Percentiles rank a stretch among this genome's conserved stretches.
phyloP scores from a whole-genome alignment of 805 yeast genomes.

The Wickerhamiella vanderwaltii region DNA sequence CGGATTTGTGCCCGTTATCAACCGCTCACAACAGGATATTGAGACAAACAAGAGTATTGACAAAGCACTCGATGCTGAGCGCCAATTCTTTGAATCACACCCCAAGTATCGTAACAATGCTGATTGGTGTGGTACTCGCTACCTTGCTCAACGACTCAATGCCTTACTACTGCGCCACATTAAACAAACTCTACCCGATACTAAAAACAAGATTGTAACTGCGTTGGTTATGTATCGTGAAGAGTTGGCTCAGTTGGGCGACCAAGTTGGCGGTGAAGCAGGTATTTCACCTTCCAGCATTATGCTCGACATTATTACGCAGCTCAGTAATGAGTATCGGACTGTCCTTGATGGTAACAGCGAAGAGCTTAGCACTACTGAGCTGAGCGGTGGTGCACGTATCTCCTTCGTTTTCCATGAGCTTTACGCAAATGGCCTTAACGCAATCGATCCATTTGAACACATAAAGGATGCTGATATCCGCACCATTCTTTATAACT shows the following conservation, averaged over 20 bases:
- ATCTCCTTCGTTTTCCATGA: constrained; percentile 94
- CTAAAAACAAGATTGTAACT: constrained; percentile 76
- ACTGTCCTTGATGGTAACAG: constrained; percentile 89
- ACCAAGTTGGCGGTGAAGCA: constrained; percentile 42
- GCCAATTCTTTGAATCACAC: constrained; percentile 71
- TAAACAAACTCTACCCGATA: constrained; percentile 79
- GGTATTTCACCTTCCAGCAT: constrained; percentile 76
- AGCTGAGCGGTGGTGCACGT: constrained; percentile 96
- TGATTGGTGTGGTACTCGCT: constrained; percentile 97
- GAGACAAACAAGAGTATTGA: constrained; percentile 77
- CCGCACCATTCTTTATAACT: constrained; percentile 91
- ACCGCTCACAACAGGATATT: constrained; percentile 95
- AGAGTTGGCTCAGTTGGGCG: constrained; percentile 71
- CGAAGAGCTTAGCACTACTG: constrained; percentile 75
- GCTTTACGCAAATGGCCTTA: constrained; percentile 82
- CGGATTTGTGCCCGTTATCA: constrained; percentile 94
- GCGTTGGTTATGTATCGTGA: constrained; percentile 73
- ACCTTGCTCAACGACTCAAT: constrained; percentile 81
- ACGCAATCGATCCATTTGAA: constrained; percentile 89
- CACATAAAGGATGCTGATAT: constrained; percentile 92
- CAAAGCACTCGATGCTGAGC: constrained; percentile 75
- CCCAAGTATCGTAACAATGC: constrained; percentile 87
- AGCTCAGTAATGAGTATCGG: constrained; percentile 79
- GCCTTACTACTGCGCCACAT: constrained; percentile 82
- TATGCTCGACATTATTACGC: constrained; percentile 82